Conservation (phyloP, 1,139 yeast genomes). For the Yamadazyma siamensis region DNA sequence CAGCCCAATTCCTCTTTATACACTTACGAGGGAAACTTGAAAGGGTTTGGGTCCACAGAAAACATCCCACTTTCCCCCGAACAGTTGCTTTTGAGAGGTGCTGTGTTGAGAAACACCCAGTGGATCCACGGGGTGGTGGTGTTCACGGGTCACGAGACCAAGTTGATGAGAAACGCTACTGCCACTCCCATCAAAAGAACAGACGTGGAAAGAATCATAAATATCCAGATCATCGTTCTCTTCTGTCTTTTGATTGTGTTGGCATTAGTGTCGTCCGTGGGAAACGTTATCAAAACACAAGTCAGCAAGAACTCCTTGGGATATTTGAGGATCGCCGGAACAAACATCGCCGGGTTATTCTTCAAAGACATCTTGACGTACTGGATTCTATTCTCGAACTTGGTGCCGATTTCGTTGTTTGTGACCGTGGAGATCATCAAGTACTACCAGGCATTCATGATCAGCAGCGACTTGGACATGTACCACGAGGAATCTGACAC, state of each 20-base stretch:
- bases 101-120: slow-evolving; percentile 88
- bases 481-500: slow-evolving; percentile 85
- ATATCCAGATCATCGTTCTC: slow-evolving; percentile 83
- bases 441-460: slow-evolving; percentile 91
- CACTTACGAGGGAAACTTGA: slow-evolving; percentile 88
- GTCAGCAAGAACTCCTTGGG: slow-evolving; percentile 51
- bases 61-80: slow-evolving; percentile 80
- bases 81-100: slow-evolving; percentile 89
- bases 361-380: slow-evolving; percentile 86
- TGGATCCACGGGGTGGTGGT: slow-evolving; percentile 94
- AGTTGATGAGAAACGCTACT: slow-evolving; percentile 96
- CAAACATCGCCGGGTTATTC: slow-evolving; percentile 66
- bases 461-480: slow-evolving; percentile 91
- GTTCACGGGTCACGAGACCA: slow-evolving; percentile 97
- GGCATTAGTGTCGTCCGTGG: slow-evolving; percentile 78
- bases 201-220: slow-evolving; percentile 93
- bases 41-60: slow-evolving; percentile 48
- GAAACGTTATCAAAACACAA: slow-evolving; percentile 74
- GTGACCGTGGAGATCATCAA: slow-evolving; percentile 95
- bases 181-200: slow-evolving; percentile 97
- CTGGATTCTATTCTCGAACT: slow-evolving; percentile 93
- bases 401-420: slow-evolving; percentile 92
- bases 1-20: slow-evolving; percentile 93
- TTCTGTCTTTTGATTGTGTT: slow-evolving; percentile 76
- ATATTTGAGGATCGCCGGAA: slow-evolving; percentile 68